These are phyloP conservation scores for Lactarius hatsudake DNA, from an alignment of 768 basidiomycete genomes.

Conservation along the genomic window DNA sequence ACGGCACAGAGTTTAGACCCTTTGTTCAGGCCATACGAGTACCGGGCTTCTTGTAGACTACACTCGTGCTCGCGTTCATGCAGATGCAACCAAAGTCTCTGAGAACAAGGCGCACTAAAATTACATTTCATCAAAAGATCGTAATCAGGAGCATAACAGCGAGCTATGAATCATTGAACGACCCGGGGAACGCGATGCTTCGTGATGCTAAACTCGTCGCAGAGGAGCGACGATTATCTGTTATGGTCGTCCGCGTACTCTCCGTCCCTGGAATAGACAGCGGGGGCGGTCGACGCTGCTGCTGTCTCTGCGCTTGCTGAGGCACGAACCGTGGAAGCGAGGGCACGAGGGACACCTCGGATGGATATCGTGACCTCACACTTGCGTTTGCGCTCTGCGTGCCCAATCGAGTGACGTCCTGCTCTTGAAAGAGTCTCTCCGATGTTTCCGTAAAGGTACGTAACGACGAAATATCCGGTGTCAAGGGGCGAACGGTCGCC, in stretches of 20 bases:
- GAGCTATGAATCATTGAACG: neutral
- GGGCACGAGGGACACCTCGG: neutral
- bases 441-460: neutral
- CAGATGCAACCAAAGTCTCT: neutral
- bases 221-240: neutral
- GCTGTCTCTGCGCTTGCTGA: neutral
- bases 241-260: neutral
- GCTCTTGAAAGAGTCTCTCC: neutral
- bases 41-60: too few relatives aligned
- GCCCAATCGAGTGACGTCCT: neutral
- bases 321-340: neutral
- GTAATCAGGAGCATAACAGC: neutral
- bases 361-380: neutral
- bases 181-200: neutral
- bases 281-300: neutral
- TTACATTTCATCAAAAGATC: neutral
- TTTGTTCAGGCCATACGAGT: too few relatives aligned
- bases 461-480: neutral
- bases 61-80: neutral
- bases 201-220: neutral
- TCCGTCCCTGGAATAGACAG: neutral
- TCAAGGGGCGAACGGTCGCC: neutral
- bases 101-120: neutral
- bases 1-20: too few relatives aligned
- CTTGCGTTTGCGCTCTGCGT: neutral